Conservation (phyloP, 2,329 filamentous ascomycete species). For the Epichloe festucae region DNA sequence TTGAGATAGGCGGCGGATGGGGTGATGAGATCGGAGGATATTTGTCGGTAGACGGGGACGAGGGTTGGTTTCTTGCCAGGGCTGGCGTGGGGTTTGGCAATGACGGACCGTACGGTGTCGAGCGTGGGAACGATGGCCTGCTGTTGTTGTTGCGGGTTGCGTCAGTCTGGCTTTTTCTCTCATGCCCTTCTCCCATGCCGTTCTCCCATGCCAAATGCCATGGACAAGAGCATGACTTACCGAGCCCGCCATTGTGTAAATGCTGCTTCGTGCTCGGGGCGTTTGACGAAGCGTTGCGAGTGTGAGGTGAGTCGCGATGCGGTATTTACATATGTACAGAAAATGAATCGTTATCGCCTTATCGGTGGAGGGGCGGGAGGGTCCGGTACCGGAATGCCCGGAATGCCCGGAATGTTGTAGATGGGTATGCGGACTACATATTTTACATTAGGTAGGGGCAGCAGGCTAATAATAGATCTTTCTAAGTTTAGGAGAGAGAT, state of each 20-base stretch:
- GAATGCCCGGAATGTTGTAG: too few relatives aligned
- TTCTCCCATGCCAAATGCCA: too few relatives aligned
- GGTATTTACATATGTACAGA: background rate
- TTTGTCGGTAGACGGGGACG: constrained; percentile 70
- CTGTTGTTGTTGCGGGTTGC: constrained; percentile 13
- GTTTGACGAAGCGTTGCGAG: background rate
- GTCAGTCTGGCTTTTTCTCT: background rate
- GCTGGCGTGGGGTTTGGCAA: constrained; percentile 22
- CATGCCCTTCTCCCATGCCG: too few relatives aligned
- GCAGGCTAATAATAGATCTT: too few relatives aligned
- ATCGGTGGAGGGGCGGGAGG: background rate
- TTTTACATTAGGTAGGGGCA: too few relatives aligned
- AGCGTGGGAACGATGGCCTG: constrained; percentile 31
- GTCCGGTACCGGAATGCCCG: too few relatives aligned
- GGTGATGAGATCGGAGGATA: constrained; percentile 84
- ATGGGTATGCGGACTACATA: too few relatives aligned
- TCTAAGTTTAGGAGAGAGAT: too few relatives aligned
- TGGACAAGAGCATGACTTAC: constrained; percentile 10
- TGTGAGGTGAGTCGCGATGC: background rate
- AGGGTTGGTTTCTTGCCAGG: constrained; percentile 45
- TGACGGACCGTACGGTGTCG: constrained; percentile 30
- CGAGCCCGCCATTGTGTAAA: constrained; percentile 16
- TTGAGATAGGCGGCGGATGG: constrained; percentile 94
- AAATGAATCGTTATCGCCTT: background rate
- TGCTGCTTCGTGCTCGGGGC: background rate